Base-by-base conservation (phyloP, 768 basidiomycete species). In the Neoboletus brunneissimus region DNA sequence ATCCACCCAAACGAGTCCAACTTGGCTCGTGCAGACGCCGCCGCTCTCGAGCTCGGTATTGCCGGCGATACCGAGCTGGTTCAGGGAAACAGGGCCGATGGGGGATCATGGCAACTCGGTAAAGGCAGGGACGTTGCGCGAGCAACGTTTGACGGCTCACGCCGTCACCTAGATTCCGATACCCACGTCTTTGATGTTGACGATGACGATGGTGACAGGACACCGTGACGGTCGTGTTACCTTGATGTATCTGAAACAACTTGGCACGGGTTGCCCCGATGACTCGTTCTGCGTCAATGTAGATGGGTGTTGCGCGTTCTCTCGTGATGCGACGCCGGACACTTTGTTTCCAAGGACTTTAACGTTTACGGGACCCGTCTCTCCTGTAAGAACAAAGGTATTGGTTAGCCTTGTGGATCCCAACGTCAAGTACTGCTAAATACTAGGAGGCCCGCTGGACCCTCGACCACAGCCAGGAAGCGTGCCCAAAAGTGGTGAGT, bases 1-100 rank as follows among this genome's bases (percentile, higher is more conserved):
- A 86, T 87, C 48, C 85, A 87, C 62, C 86, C 87, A 2, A 69
- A 68, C 42, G 67, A 84, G 42, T 86, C 85, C 37, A 87, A 86
- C 64, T 63, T 86, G 58, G 85, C 84, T 7, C 83, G 86, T 35
- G 86, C 86, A 3, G 86, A 88, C 56, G 83, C 80, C 10, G 77
- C 72, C n/a, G 84, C 84, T 0, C 67, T 80, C 45, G 77, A 82
- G 61, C 70, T 85, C 32, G 86, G 84, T 23, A 57, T 85, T 18
- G 68, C 68, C 4, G 75, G 77, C 22, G 76, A 80, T 55, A 79
- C 81, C 9, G 80, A 84, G 35, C 72, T 73, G 23, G 80, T 80
- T 6, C 69, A 74, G 53, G 76, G 70, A 10, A 70, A 74, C 58
- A 68, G 59, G 35, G 74, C 72, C 43, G 66, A 69, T 20, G 77